These are phyloP conservation scores for Arthrobotrys megalospora DNA, from an alignment of 2,329 filamentous ascomycete species.

Conservation along the genomic window DNA sequence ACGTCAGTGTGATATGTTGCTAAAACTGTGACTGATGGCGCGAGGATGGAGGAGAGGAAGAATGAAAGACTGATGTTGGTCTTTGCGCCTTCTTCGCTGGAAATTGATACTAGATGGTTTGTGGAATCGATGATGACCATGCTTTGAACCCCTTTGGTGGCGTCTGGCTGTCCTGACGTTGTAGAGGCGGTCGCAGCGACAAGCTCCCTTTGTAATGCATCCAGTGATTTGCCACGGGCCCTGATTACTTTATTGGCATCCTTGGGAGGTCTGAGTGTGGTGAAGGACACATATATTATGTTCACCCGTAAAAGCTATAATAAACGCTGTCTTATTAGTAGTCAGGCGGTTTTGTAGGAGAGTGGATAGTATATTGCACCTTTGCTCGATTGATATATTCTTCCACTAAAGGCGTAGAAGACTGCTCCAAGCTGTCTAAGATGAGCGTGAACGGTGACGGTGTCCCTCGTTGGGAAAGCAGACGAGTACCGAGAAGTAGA, in stretches of 20 bases:
- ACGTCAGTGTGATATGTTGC: constrained; percentile 88
- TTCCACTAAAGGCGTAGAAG: constrained; percentile 77
- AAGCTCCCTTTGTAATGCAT: constrained; percentile 75
- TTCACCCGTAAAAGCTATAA: constrained; percentile 72
- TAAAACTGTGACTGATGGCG: constrained; percentile 79
- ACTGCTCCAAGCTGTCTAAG: constrained; percentile 87
- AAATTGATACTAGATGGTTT: constrained; percentile 51
- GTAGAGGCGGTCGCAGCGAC: constrained; percentile 67
- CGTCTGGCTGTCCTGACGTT: constrained; percentile 15
- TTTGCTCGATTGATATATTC: constrained; percentile 84
- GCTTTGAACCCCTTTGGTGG: constrained; percentile 23
- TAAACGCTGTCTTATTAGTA: not conserved
- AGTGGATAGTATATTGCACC: constrained; percentile 68
- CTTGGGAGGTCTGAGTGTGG: constrained; percentile 77
- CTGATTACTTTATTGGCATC: constrained; percentile 79
- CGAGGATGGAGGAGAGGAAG: constrained; percentile 80
- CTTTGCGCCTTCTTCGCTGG: constrained; percentile 40
- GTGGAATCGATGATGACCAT: constrained; percentile 51
- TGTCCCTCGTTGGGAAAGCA: constrained; percentile 82
- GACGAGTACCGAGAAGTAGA: constrained; percentile 83
- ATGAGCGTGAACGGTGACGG: constrained; percentile 89
- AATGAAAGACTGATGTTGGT: constrained; percentile 67
- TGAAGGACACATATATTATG: constrained; percentile 83
- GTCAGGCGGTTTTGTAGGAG: not conserved
- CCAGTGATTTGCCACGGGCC: constrained; percentile 74